Evolutionary conservation across 345 rosid species (phyloP), one percentile per base, ranked within the genome.

Genomic region (Jatropha curcas): DNA sequence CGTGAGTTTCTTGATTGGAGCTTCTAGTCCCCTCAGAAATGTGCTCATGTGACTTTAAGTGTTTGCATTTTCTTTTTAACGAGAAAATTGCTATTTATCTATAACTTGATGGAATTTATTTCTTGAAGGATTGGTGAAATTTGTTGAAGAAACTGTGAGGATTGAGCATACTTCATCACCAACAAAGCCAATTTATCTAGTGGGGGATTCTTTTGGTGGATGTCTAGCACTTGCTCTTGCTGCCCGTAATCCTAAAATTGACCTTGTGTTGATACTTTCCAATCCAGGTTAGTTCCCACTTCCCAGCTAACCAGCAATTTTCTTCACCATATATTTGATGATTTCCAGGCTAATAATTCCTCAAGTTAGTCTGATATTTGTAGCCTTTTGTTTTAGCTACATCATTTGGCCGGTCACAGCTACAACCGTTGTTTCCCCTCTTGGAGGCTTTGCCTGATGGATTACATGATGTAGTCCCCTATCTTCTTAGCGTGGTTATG

Each of bases 171-270:
- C 85, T 50, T 71, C 79, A 33, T 76, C 75, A 60, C 95, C 97
- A 19, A 71, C 82, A 41, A 89, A 82, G 81, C 98, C 98, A 28
- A 90, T 94, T 39, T 87, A 89, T 87, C 74, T 94, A 52, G 88
- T 90, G 10, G 95, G 95, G 3, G 97, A 94, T 76, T 94, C 98
- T 52, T 82, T 92, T 75, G 98, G 98, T 83, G 97, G 95, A 72
- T 92, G 97, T 81, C 77, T 94, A 60, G 96, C 93, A 65, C 94
- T 94, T 70, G 90, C 92, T 60, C 80, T 88, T 66, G 98, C 98
- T 78, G 92, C 93, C 65, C 81, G 85, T 76, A 90, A 90, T 82
- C 89, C 92, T 46, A 57, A 66, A 51, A 62, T 86, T 67, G 97
- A 92, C 79, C 82, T 94, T 67, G 88, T 92, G 48, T 45, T 92